Evolutionary conservation across 2,329 filamentous ascomycete genomes (phyloP).

Genomic region (Penicillium paneum): DNA sequence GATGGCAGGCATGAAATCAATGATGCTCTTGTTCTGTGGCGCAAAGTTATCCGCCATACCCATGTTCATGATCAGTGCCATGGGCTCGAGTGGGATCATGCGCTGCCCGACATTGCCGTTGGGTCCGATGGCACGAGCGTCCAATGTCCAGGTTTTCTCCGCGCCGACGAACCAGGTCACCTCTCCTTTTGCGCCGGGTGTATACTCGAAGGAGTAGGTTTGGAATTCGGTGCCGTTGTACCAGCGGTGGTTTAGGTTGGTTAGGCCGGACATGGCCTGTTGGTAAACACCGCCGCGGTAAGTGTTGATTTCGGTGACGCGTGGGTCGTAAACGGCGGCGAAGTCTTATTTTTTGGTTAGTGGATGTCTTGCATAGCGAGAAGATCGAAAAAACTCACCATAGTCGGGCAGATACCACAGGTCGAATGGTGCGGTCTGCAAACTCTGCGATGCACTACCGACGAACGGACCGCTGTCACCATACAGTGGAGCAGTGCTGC

Average conservation of each 20-base stretch:
- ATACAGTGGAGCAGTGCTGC: constrained; percentile 56
- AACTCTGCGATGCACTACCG: constrained; percentile 63
- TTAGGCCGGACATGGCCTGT: constrained; percentile 60
- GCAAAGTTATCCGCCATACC: constrained; percentile 68
- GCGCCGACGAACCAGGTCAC: constrained; percentile 68
- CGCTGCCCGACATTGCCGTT: constrained; percentile 69
- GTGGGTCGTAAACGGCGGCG: constrained; percentile 61
- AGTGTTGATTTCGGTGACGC: constrained; percentile 55
- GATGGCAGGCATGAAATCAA: constrained; percentile 57
- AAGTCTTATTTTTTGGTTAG: constrained; percentile 47
- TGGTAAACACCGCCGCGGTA: constrained; percentile 63
- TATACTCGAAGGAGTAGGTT: constrained; percentile 62
- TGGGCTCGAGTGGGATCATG: constrained; percentile 63
- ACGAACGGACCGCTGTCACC: constrained; percentile 49
- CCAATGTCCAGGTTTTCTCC: constrained; percentile 62
- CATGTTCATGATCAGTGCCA: constrained; percentile 66
- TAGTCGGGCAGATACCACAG: constrained; percentile 66
- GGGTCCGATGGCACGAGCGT: constrained; percentile 58
- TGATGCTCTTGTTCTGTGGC: constrained; percentile 57
- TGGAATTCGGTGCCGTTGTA: constrained; percentile 64
- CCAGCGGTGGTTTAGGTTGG: constrained; percentile 63
- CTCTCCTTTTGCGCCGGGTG: constrained; percentile 57
- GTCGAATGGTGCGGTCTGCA: constrained; percentile 68
- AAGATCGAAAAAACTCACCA: constrained; percentile 30
- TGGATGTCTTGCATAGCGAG: background rate